These are phyloP conservation scores for Coprinopsis cinerea DNA, from an alignment of 768 basidiomycete species.

Conservation along the genomic window DNA sequence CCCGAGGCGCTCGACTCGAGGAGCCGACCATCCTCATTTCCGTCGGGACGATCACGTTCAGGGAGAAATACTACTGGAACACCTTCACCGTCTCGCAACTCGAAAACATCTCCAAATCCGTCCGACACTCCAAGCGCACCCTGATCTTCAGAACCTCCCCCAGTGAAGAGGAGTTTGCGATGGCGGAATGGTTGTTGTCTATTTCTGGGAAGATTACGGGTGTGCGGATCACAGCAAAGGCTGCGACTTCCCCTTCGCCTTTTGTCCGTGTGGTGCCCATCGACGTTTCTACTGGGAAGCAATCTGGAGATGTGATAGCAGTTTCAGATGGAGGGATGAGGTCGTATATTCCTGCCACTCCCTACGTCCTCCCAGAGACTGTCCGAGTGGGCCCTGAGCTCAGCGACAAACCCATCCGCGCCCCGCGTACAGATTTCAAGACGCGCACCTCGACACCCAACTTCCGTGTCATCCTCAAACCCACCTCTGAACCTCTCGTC, in stretches of 20 bases:
- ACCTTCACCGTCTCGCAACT: conserved; percentile 32
- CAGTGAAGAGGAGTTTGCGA: conserved; percentile 28
- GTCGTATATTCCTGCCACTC: conserved; percentile 26
- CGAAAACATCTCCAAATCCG: conserved; percentile 26
- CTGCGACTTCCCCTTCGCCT: conserved; percentile 28
- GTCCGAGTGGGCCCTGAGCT: conserved; percentile 29
- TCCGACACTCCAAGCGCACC: conserved; percentile 27
- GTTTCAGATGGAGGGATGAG: conserved; percentile 33
- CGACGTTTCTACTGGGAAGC: conserved; percentile 28
- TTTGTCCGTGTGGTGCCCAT: conserved; percentile 32
- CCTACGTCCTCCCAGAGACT: conserved; percentile 28
- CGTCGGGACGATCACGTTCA: conserved; percentile 30
- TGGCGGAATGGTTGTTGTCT: conserved; percentile 36
- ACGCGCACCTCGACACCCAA: conserved; percentile 24
- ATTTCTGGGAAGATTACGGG: conserved; percentile 30
- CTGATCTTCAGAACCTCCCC: conserved; percentile 31
- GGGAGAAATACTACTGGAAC: conserved; percentile 30
- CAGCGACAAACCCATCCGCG: conserved; percentile 23
- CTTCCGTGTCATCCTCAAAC: conserved; percentile 29
- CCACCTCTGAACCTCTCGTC: conserved; percentile 28
- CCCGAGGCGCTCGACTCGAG: conserved; percentile 24
- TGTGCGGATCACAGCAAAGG: conserved; percentile 30
- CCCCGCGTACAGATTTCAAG: conserved; percentile 33
- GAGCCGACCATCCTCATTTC: conserved; percentile 32
- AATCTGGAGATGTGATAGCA: conserved; percentile 28